phyloP scores from a whole-genome alignment of 2,329 filamentous ascomycete genomes.

The Colletotrichum agaves region DNA sequence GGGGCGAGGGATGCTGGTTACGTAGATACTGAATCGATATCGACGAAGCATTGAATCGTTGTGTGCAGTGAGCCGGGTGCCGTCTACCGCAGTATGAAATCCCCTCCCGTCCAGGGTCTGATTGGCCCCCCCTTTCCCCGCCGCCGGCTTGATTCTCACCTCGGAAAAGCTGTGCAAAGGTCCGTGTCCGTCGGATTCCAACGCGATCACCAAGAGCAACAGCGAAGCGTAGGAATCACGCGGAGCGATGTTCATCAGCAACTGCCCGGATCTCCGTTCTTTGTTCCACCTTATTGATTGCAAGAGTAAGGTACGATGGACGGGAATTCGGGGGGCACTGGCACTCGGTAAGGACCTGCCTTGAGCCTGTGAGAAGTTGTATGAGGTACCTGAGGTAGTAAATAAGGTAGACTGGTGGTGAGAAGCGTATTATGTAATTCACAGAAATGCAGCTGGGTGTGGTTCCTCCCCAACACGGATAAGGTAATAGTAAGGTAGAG shows the following conservation, averaged over 20 bases:
- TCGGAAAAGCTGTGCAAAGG: not conserved
- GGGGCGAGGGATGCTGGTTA: not conserved
- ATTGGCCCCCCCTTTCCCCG: too few species aligned
- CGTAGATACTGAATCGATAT: not conserved
- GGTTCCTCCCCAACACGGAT: not conserved
- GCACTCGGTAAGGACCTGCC: too few species aligned
- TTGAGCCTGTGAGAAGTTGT: not conserved
- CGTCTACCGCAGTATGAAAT: not conserved
- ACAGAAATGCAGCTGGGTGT: not conserved
- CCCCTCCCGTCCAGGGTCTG: too few species aligned
- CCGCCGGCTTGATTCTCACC: not conserved
- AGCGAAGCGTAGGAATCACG: conserved; percentile 18
- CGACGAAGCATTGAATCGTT: not conserved
- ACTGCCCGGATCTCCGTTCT: not conserved
- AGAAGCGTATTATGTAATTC: conserved; percentile 15
- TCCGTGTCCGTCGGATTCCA: not conserved
- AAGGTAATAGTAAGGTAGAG: too few species aligned
- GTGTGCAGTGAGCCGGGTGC: not conserved
- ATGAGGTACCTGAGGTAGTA: not conserved
- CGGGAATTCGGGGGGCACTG: not conserved
- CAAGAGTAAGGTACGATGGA: not conserved
- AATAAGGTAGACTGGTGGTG: not conserved
- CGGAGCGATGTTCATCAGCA: not conserved
- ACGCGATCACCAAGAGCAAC: not conserved
- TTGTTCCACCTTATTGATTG: conserved; percentile 8